phyloP scores from a whole-genome alignment of 148 eudicot genomes.

The Pharnaceum exiguum region DNA sequence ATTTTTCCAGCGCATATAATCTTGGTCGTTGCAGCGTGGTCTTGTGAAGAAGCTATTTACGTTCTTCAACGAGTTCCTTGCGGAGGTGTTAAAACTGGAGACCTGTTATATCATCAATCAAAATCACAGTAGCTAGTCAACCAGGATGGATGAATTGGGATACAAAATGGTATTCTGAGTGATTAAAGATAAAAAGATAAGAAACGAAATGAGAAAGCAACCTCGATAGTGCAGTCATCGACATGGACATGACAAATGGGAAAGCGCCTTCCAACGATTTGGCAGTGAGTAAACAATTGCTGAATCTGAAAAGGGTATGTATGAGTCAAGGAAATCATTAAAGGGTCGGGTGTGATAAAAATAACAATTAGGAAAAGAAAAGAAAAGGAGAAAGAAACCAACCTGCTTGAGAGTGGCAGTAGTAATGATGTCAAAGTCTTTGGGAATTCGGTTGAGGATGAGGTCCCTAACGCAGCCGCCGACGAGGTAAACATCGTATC shows the following conservation, averaged over 20 bases:
- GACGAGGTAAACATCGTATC: constrained; percentile 27
- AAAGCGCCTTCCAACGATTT: constrained; percentile 23
- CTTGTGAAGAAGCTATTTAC: not conserved
- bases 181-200: not conserved
- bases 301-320: constrained; percentile 11
- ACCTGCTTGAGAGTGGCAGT: constrained; percentile 25
- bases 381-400: not conserved
- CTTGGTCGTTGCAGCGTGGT: constrained; percentile 21
- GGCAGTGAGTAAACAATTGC: constrained; percentile 15
- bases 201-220: not conserved
- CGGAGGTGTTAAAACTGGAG: constrained; percentile 28
- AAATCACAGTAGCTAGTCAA: no score
- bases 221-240: constrained; percentile 23
- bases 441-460: constrained; percentile 25
- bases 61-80: constrained; percentile 8
- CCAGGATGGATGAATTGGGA: no score
- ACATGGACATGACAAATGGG: constrained; percentile 32
- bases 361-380: not conserved
- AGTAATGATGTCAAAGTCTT: constrained; percentile 29
- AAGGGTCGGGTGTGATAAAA: not conserved
- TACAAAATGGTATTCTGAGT: no score
- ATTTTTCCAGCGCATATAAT: constrained; percentile 27
- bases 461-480: constrained; percentile 32
- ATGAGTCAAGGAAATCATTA: no score
- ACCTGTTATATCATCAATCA: constrained; percentile 18